phyloP scores from a whole-genome alignment of 108 stramenopile genomes.

The Skeletonema costatum region DNA sequence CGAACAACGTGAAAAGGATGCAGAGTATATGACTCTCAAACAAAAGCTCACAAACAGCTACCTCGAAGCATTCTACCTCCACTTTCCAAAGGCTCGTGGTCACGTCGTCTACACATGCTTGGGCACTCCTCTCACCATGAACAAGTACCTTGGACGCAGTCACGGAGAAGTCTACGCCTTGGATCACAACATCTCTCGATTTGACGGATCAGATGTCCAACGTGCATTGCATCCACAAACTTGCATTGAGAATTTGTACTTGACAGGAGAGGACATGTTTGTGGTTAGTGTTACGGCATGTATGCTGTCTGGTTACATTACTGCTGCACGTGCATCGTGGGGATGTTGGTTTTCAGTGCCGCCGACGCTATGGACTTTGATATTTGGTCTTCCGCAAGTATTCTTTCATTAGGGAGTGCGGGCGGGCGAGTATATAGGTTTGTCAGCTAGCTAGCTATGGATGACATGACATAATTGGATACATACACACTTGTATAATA shows the following conservation, averaged over 20 bases:
- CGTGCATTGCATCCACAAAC: slow-evolving; percentile 39
- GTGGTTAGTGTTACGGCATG: slow-evolving; percentile 21
- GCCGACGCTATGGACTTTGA: neutral
- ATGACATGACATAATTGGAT: neutral
- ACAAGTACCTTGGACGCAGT: slow-evolving; percentile 38
- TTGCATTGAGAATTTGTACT: slow-evolving; percentile 12
- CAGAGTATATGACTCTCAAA: slow-evolving; percentile 39
- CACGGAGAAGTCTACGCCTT: slow-evolving; percentile 40
- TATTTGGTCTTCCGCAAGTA: neutral
- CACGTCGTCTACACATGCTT: slow-evolving; percentile 42
- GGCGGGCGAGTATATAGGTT: too few relatives aligned
- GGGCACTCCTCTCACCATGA: slow-evolving; percentile 53
- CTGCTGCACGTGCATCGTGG: slow-evolving; percentile 16
- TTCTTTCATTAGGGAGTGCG: neutral
- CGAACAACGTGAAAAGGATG: slow-evolving; percentile 20
- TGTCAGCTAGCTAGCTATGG: neutral
- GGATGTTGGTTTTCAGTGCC: slow-evolving; percentile 1
- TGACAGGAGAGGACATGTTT: slow-evolving; percentile 26
- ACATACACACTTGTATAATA: too few relatives aligned
- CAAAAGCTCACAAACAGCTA: slow-evolving; percentile 16
- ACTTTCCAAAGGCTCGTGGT: slow-evolving; percentile 36
- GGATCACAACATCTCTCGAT: slow-evolving; percentile 28
- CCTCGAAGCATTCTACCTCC: slow-evolving; percentile 34
- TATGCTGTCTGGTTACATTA: slow-evolving; percentile 27
- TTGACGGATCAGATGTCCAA: slow-evolving; percentile 25